Base-by-base conservation (phyloP, 108 stramenopile species). In the Nitzschia palea region DNA sequence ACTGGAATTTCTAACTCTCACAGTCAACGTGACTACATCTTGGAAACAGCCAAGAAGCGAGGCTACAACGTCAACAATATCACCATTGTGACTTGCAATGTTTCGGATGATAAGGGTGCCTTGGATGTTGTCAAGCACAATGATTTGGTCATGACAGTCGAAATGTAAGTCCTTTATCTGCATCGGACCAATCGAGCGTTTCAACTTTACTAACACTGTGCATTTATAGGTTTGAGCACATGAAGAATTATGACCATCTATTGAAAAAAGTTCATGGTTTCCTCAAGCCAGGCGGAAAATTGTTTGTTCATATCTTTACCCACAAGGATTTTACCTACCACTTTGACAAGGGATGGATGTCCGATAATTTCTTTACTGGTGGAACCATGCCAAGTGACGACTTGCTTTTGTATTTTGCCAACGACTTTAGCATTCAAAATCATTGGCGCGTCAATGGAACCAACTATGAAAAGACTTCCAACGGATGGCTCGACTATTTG, bases 221-320 rank as follows among this genome's bases (percentile, higher is more conserved):
- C 44, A n/a, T n/a, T 42, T 22, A 22, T 54, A 88, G 83, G 89
- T 94, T 99, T 55, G 98, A 99, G 71, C 98, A 99, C 82, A 96
- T 97, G 96, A 97, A 97, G 75, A 99, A 99, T 73, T 99, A 99
- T 71, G 60, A 86, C 28, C 29, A 44, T 27, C 79, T 99, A 33
- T 69, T 99, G 32, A 44, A 59, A 10, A 96, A 95, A 73, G 74
- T 99, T 20, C 44, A 85, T 27, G 50, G 62, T 22, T 96, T 93
- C 85, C 78, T 99, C 48, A 80, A 80, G 23, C 81, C 81, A 0
- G 37, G 40, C 18, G 73, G 64, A 2, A 87, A 90, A 56, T 73
- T 97, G 22, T 97, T 99, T 73, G 87, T 97, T 47, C 98, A 99
- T 80, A 95, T 97, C 52, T 99, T 99, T 73, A 77, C 86, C 22